A percentile compares a stretch with the other conserved stretches of the same genome.
These are phyloP conservation scores for Hypoxylon sp. DNA, from an alignment of 2,329 filamentous ascomycete genomes.

Conservation along the genomic window DNA sequence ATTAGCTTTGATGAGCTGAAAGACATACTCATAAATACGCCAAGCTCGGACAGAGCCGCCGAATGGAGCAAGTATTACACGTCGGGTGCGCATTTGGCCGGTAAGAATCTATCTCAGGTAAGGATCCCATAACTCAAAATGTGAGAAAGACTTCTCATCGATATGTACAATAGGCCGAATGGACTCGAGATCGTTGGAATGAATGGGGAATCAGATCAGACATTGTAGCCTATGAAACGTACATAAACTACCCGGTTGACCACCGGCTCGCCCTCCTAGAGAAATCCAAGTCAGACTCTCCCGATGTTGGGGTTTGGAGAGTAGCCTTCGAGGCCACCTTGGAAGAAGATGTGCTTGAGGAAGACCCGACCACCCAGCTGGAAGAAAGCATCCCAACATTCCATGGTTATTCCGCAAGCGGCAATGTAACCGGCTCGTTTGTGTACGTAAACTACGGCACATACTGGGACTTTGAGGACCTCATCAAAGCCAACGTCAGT, in stretches of 20 bases:
- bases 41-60: constrained; percentile 69
- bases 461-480: constrained; percentile 86
- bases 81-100: constrained; percentile 80
- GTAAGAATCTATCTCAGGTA: constrained; percentile 81
- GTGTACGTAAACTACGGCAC: constrained; percentile 95
- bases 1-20: constrained; percentile 68
- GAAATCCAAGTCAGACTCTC: constrained; percentile 58
- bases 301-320: constrained; percentile 63
- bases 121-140: constrained; percentile 15
- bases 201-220: constrained; percentile 76
- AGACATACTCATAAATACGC: constrained; percentile 71
- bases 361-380: constrained; percentile 84
- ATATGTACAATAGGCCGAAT: constrained; percentile 67
- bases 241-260: constrained; percentile 82
- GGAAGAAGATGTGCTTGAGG: constrained; percentile 85
- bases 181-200: constrained; percentile 82
- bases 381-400: constrained; percentile 86
- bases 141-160: constrained; percentile 3
- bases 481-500: constrained; percentile 80
- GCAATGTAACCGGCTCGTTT: constrained; percentile 89
- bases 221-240: constrained; percentile 81
- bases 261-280: constrained; percentile 78
- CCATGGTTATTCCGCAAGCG: constrained; percentile 93
- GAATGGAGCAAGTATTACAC: constrained; percentile 87
- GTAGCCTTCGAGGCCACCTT: constrained; percentile 85